Evolutionary conservation across 225 moss, liverwort and hornwort genomes (phyloP), one percentile per base, ranked within the genome.

Genomic region (Ulota crispa): DNA sequence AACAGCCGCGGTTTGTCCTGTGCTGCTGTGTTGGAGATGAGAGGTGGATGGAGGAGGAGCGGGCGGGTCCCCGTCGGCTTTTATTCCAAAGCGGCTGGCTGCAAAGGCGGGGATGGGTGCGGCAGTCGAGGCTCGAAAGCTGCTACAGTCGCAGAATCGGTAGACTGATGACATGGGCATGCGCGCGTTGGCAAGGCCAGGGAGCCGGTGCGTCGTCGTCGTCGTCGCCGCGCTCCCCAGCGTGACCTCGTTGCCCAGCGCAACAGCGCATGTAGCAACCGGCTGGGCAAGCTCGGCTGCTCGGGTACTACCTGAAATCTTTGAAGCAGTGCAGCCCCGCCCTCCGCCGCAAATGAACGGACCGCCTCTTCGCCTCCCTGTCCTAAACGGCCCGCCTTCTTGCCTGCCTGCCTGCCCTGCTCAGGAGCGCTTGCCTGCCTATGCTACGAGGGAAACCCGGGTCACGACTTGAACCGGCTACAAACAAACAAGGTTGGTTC

Each of bases 61-160:
- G 64, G 72, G 72, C 63, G 72, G 80, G 81, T 18, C 47, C 59
- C 76, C 47, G 76, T 34, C 24, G 76, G 76, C 69, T 76, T 61
- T 76, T 76, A 81, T 75, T 81, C 74, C 81, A 74, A 67, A 67
- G 81, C 81, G 34, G 72, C 72, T 26, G 80, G 26, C 61, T 62
- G 63, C 72, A 7, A 50, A 19, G 62, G 26, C 62, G 32, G 72
- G 34, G 11, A 6, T 34, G 67, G 75, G 45, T 27, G 68, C 76
- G 37, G 76, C 82, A 76, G 50, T 82, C 69, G 82, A 82, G 68
- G 82, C 28, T 10, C 50, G 26, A 72, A 63, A 64, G 80, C 52
- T 72, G 37, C 30, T 32, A 19, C 50, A 28, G 80, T 60, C 50
- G 81, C 54, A 41, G 56, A 73, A 74, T 74, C 31, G 42, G n/a